Conservation (phyloP, 768 basidiomycete species). For the Boletus subcaerulescens region DNA sequence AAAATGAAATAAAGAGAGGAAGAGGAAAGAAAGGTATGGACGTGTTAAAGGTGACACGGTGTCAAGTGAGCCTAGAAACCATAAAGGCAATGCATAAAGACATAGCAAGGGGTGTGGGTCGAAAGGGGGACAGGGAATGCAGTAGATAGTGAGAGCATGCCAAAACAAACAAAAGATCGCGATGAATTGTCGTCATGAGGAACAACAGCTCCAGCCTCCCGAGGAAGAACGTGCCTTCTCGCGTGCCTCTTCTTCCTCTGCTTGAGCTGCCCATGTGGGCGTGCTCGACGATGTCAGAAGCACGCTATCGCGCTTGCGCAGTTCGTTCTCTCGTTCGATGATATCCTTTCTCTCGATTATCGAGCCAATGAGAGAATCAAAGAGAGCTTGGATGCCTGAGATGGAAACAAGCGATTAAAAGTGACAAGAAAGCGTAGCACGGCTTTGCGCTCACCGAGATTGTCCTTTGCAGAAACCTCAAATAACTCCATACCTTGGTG, state of each 20-base stretch:
- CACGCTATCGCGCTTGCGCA: conserved; percentile 81
- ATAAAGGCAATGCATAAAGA: conserved; percentile 25
- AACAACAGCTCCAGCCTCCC: conserved; percentile 69
- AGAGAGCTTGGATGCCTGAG: conserved; percentile 76
- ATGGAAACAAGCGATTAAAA: conserved; percentile 5
- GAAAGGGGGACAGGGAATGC: conserved; percentile 7
- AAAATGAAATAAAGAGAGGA: conserved; percentile 32
- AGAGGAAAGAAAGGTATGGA: conserved; percentile 11
- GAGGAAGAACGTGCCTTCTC: conserved; percentile 46
- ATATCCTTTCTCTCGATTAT: conserved; percentile 76
- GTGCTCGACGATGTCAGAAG: conserved; percentile 60
- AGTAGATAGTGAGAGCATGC: conserved; percentile 21
- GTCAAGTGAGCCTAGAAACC: conserved; percentile 25
- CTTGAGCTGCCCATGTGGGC: conserved; percentile 76
- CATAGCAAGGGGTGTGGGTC: conserved; percentile 25
- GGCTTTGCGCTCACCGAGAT: conserved; percentile 49
- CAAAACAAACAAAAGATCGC: conserved; percentile 12
- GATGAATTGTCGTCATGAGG: conserved; percentile 32
- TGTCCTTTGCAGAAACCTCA: conserved; percentile 91
- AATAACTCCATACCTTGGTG: conserved; percentile 84
- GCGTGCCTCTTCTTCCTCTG: conserved; percentile 74
- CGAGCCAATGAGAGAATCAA: conserved; percentile 72
- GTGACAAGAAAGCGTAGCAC: conserved; percentile 5
- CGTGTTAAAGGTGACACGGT: conserved; percentile 14
- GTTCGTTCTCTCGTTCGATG: conserved; percentile 79